Evolutionary conservation across 1,284 basidiomycete species (phyloP).

Genomic region (Psilocybe mexicana): DNA sequence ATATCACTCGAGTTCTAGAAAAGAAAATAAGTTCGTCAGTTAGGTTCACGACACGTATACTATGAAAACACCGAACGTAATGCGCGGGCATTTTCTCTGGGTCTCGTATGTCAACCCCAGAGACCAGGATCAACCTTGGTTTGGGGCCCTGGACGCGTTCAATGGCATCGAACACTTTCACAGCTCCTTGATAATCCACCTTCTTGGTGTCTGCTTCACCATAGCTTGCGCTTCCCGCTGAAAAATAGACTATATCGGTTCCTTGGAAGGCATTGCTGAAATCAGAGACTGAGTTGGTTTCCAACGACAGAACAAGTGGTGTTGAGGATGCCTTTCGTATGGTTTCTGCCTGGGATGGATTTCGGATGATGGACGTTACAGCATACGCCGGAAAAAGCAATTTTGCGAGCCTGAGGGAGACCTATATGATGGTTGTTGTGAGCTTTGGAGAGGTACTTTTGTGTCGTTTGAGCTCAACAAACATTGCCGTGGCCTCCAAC

Average conservation of each 20-base stretch:
- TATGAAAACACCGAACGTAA: conserved; percentile 45
- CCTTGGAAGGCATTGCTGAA: conserved; percentile 52
- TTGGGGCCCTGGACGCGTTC: conserved; percentile 49
- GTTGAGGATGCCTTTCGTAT: conserved; percentile 46
- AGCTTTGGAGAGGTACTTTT: background rate
- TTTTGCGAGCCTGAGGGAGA: conserved; percentile 56
- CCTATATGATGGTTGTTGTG: conserved; percentile 29
- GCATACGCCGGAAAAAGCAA: conserved; percentile 43
- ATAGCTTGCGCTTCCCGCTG: conserved; percentile 71
- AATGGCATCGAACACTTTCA: conserved; percentile 75
- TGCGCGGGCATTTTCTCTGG: conserved; percentile 51
- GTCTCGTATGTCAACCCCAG: conserved; percentile 65
- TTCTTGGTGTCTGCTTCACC: conserved; percentile 62
- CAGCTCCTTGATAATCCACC: conserved; percentile 72
- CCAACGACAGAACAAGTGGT: conserved; percentile 62
- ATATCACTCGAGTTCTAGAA: conserved; percentile 52
- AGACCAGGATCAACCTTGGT: conserved; percentile 63
- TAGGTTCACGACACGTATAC: background rate
- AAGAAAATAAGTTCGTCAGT: background rate
- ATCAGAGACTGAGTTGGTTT: conserved; percentile 49
- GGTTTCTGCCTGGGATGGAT: conserved; percentile 45
- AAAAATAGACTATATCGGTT: conserved; percentile 61
- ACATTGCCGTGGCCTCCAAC: conserved; percentile 57
- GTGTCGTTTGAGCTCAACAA: background rate
- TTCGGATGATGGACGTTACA: conserved; percentile 64